Evolutionary conservation across 2,329 filamentous ascomycete species (phyloP), one percentile per base, ranked within the genome.

Genomic region (Apiospora kogelbergensis): DNA sequence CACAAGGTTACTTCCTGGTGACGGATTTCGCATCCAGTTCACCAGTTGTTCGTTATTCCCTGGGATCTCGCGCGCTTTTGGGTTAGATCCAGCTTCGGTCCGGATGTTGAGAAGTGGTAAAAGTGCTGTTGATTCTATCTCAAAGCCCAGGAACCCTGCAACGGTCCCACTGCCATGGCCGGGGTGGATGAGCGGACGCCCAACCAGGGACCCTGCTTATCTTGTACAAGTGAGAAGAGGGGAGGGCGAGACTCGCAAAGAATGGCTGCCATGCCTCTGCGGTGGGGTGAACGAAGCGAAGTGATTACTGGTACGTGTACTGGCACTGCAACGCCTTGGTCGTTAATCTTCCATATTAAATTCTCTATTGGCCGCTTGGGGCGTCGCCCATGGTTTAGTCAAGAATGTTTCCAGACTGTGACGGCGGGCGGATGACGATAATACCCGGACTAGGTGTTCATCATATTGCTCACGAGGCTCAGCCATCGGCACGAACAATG

Each of bases 281-380:
- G 37, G 53, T 60, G 53, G 53, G 53, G 53, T 60, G 30, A 60
- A 60, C 53, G 53, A 60, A 60, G 26, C 53, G 30, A 60, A 17
- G 26, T 26, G 48, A 57, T 57, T 57, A 9, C 48, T 57, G 48
- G 48, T 26, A 33, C 48, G 48, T 33, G 30, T 57, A 9, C 48
- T 57, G 48, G 48, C 48, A 33, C 48, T 33, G 48, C 48, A 57
- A 57, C 48, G 53, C 53, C 53, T 22, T 60, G 53, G 53, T 60
- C 30, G 30, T 60, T 17, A 33, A 60, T 60, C 30, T 60, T 60
- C 53, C 26, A 37, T 60, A 70, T 73, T 74, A 74, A 74, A 71
- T 70, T 74, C 73, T 76, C 71, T 73, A 76, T 75, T 75, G 72
- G 74, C 71, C 68, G 71, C 70, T 73, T 70, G 68, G 72, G 53